phyloP scores from a whole-genome alignment of 2,329 filamentous ascomycete genomes.

The Aspergillus costaricaensis region DNA sequence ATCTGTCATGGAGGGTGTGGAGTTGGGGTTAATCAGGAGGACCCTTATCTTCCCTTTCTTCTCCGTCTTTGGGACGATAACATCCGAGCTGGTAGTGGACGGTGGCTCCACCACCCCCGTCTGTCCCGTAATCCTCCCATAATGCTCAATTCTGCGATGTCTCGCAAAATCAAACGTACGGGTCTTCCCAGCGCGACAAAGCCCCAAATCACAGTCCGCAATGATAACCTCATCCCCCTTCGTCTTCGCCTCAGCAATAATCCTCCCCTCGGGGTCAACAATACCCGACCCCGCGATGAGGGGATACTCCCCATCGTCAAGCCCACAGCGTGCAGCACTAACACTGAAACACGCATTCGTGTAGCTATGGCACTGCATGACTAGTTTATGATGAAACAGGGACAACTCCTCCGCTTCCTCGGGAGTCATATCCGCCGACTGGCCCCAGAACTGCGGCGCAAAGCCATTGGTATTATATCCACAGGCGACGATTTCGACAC shows the following conservation, averaged over 20 bases:
- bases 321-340: slow-evolving; percentile 52
- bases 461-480: slow-evolving; percentile 57
- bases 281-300: slow-evolving; percentile 55
- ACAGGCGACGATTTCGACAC: slow-evolving; percentile 51
- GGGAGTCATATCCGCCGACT: slow-evolving; percentile 43
- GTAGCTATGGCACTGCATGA: slow-evolving; percentile 56
- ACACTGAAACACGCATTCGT: slow-evolving; percentile 57
- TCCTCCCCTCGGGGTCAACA: slow-evolving; percentile 51
- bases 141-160: slow-evolving; percentile 35
- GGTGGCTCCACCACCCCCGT: slow-evolving; percentile 43
- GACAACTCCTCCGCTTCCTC: slow-evolving; percentile 52
- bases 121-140: slow-evolving; percentile 29
- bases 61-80: too few relatives aligned
- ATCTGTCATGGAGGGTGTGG: slow-evolving; percentile 50
- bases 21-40: slow-evolving; percentile 54
- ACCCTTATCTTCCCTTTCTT: slow-evolving; percentile 28
- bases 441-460: slow-evolving; percentile 51
- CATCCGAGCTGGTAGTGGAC: slow-evolving; percentile 1
- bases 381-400: slow-evolving; percentile 55
- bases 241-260: slow-evolving; percentile 53
- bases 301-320: slow-evolving; percentile 54
- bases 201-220: slow-evolving; percentile 53
- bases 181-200: slow-evolving; percentile 33
- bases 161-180: slow-evolving; percentile 39
- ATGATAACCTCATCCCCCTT: slow-evolving; percentile 54